Evolutionary conservation across 2,329 filamentous ascomycete species (phyloP).

Genomic region (Zalaria obscura): DNA sequence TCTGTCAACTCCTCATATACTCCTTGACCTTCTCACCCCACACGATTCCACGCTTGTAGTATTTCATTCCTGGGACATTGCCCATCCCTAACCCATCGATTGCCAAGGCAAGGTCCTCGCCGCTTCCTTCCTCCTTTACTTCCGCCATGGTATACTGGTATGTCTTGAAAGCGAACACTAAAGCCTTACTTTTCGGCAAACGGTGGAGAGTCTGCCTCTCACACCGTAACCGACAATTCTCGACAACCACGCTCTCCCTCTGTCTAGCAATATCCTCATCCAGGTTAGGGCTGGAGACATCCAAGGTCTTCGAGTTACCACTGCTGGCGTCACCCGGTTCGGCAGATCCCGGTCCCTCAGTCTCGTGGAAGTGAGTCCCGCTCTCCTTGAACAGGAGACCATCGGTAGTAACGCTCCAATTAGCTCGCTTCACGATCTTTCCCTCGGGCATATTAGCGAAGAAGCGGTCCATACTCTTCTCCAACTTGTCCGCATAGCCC

Average conservation of each 20-base stretch:
- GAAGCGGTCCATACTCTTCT: slow-evolving; percentile 47
- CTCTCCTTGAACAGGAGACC: slow-evolving; percentile 23
- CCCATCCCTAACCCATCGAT: slow-evolving; percentile 46
- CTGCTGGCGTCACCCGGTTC: slow-evolving; percentile 11
- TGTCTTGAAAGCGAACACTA: slow-evolving; percentile 50
- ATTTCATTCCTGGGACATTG: slow-evolving; percentile 41
- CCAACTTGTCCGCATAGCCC: slow-evolving; percentile 40
- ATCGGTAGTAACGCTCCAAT: slow-evolving; percentile 36
- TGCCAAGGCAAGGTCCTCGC: slow-evolving; percentile 38
- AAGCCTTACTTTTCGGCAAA: slow-evolving; percentile 35
- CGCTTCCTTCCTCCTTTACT: slow-evolving; percentile 42
- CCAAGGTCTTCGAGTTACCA: slow-evolving; percentile 1
- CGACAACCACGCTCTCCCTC: slow-evolving; percentile 19
- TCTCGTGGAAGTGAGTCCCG: slow-evolving; percentile 28
- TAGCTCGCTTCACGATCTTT: slow-evolving; percentile 39
- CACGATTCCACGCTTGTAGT: slow-evolving; percentile 43
- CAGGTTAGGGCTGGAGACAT: slow-evolving; percentile 1
- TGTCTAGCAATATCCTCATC: slow-evolving; percentile 15
- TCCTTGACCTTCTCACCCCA: slow-evolving; percentile 42
- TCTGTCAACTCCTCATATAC: slow-evolving; percentile 23
- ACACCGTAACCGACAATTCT: slow-evolving; percentile 34
- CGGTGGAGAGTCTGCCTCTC: slow-evolving; percentile 50
- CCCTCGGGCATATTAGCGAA: slow-evolving; percentile 41
- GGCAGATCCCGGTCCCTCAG: slow-evolving; percentile 9
- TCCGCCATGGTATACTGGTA: slow-evolving; percentile 42